Evolutionary conservation across 495 filamentous ascomycete genomes (phyloP).

Genomic region (Beverwykella pulmonaria): DNA sequence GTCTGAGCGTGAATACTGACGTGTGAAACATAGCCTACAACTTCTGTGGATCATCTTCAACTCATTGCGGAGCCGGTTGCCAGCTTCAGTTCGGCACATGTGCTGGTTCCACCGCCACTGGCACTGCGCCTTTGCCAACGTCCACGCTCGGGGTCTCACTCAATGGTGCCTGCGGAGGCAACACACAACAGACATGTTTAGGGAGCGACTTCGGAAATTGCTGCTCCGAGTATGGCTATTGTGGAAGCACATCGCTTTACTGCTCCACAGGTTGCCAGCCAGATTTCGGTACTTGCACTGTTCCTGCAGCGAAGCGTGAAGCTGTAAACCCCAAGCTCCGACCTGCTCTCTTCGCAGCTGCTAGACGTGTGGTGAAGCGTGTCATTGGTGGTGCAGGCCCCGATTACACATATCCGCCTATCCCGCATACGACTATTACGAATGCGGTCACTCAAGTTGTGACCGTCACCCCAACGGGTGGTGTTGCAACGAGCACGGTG

Average conservation of each 20-base stretch:
- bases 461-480: neutral
- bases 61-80: slow-evolving; percentile 9
- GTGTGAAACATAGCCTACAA: neutral
- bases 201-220: slow-evolving; percentile 14
- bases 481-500: neutral
- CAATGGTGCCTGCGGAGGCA: slow-evolving; percentile 12
- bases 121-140: neutral
- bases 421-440: slow-evolving; percentile 11
- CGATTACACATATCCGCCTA: slow-evolving; percentile 17
- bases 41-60: neutral
- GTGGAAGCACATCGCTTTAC: slow-evolving; percentile 12
- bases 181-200: slow-evolving; percentile 7
- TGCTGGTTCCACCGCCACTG: neutral
- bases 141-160: slow-evolving; percentile 2
- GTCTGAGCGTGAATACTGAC: neutral
- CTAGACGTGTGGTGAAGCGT: neutral
- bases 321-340: neutral
- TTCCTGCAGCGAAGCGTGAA: neutral
- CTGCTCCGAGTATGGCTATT: slow-evolving; percentile 14
- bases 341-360: neutral
- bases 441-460: neutral
- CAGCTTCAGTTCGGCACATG: neutral
- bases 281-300: neutral
- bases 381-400: neutral
- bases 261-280: slow-evolving; percentile 19